Base-by-base conservation (phyloP, 768 basidiomycete genomes). In the Tulasnella sp. region DNA sequence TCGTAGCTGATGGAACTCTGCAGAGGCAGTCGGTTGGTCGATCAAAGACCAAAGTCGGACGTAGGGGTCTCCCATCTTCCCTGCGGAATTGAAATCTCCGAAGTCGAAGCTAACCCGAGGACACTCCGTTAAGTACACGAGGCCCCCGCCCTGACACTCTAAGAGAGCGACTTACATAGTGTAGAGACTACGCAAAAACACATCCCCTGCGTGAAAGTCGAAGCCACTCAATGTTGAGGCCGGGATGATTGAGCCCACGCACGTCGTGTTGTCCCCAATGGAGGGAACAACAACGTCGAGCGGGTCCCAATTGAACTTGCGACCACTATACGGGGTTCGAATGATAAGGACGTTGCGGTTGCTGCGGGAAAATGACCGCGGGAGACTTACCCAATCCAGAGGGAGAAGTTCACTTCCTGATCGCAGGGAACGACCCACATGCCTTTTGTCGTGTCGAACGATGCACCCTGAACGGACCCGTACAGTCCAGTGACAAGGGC, bases 131-230 rank as follows among this genome's bases (percentile, higher is more conserved):
- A 14, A 79, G 78, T 27, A 74, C 73, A 42, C 46, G 38, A 74
- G 31, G 46, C 34, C 71, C 34, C 71, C 36, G 18, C 39, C 14
- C 38, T 18, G 27, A 68, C 31, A 7, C 31, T 68, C 24, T 7
- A 38, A 78, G 24, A 48, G 31, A 34, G 19, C 79, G 85, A 95
- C 92, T 84, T 94, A 96, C 78, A 96, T 86, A 10, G 93, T 89
- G 85, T 95, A 95, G 52, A 95, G 86, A 21, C 93, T 93, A 80
- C 94, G 93, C 80, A 96, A 88, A 83, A 94, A 88, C 82, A 93
- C 95, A 85, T 93, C 94, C 31, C 94, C 94, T 76, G 95, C 83
- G 71, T 96, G 87, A 91, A 93, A 92, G 84, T 96, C 94, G 83
- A 93, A 94, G 44, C 88, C 91, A n/a, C 90, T 87, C 21, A 89